Evolutionary conservation across 2,329 filamentous ascomycete genomes (phyloP), one percentile per base, ranked within the genome.

Genomic region (Colletotrichum spinosum): DNA sequence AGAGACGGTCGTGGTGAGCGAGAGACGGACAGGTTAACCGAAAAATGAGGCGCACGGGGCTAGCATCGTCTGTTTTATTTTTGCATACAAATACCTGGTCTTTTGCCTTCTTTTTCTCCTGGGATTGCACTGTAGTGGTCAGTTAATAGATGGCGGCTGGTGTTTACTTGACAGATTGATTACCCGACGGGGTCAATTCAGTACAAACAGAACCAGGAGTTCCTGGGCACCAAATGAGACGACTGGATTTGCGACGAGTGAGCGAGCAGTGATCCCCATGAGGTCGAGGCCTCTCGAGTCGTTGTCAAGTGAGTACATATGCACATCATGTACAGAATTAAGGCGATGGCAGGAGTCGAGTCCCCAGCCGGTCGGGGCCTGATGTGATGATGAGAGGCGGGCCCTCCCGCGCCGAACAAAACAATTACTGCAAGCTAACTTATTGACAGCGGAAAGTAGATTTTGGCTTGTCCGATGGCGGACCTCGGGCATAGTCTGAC

Each of bases 51-150:
- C 46, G 54, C 41, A 45, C 41, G 41, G 39, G 25, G 25, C 25
- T 51, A 34, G 59, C 44, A 52, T 59, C 44, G 44, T 54, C 45
- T 38, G 53, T 38, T 71, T 15, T 38, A 41, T 55, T 50, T 50
- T 67, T 60, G 60, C 64, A 64, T 65, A 67, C 33, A 65, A 64
- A 60, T 55, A 64, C 60, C 51, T 60, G 9, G 12, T 25, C 25
- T 15, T 37, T 17, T 17, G 17, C 17, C 53, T 45, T 11, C 46
- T 52, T 37, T 54, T 8, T 75, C 77, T n/a, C 68, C 53, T 57
- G 76, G 39, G 70, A 72, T 1, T 71, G 70, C 5, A 25, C 25
- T 25, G 25, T 25, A 25, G 25, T 37, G 11, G 8, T 13, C 17
- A 25, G 37, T 42, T 51, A 42, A 53, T 62, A 62, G 57, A 66